Evolutionary conservation across 2,329 filamentous ascomycete species (phyloP).

Genomic region (Aspergillus brasiliensis): DNA sequence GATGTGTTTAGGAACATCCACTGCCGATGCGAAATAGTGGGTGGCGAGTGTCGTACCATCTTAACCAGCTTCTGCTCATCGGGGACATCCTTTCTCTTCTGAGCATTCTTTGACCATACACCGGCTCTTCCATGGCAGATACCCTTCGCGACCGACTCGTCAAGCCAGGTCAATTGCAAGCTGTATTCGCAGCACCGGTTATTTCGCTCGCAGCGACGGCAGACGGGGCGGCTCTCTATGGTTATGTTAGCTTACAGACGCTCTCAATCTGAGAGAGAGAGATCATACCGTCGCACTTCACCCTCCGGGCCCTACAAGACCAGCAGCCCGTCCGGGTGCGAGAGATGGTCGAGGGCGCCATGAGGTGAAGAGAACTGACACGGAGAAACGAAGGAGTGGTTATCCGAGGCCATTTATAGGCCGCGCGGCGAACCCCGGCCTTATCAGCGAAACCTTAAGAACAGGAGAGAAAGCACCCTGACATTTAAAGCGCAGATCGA

Average conservation of each 20-base stretch:
- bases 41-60: neutral
- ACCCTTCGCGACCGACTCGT: constrained; percentile 29
- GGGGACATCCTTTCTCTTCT: neutral
- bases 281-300: constrained; percentile 27
- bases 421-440: neutral
- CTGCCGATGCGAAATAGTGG: neutral
- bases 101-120: neutral
- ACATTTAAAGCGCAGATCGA: too few relatives aligned
- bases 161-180: constrained; percentile 27
- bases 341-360: constrained; percentile 10
- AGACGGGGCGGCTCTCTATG: constrained; percentile 23
- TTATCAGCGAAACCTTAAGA: neutral
- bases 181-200: constrained; percentile 21
- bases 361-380: neutral
- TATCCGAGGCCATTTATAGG: neutral
- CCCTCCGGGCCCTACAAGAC: constrained; percentile 23
- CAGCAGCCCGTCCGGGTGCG: constrained; percentile 26
- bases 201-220: constrained; percentile 19
- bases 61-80: neutral
- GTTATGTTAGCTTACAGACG: neutral
- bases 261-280: neutral
- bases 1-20: neutral
- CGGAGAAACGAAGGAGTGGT: neutral
- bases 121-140: constrained; percentile 27
- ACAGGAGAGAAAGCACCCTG: too few relatives aligned